Evolutionary conservation across 176 grass and related monocot genomes (phyloP), one percentile per base, ranked within the genome.

Genomic region (Triticum dicoccoides): DNA sequence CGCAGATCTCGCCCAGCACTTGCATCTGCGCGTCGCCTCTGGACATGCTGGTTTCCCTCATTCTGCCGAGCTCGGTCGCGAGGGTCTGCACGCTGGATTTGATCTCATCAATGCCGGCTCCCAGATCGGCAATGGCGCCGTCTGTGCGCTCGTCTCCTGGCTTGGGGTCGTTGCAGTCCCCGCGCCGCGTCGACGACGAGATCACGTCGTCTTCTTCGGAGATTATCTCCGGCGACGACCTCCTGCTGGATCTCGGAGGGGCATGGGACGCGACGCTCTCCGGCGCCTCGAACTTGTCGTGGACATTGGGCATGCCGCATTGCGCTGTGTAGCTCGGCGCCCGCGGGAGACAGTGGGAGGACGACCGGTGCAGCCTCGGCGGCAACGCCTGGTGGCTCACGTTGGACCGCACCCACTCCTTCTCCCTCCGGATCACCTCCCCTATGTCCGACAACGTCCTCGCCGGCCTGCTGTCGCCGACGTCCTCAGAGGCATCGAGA

Each of bases 401-500:
- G 38, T 86, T 81, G 51, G 70, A 67, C 1, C 59, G 39, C 12
- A 38, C 12, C 82, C 82, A 81, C 14, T 87, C 89, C 45, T 81
- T 73, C 52, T 87, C 81, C 76, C 38, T 62, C 5, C 59, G 3
- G 29, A 87, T 87, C 27, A 84, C 85, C 85, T 85, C 77, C 3
- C 69, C 70, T 20, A 85, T 76, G 77, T 88, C 89, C 2, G 86
- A 91, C 63, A 63, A 39, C 64, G 89, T 88, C 86, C 89, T 88
- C 70, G 18, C 52, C 20, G 82, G 85, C 30, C 85, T 76, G 1
- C 44, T 34, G 56, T 66, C 41, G 39, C 52, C 68, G 27, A 5
- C 13, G 51, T 10, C 15, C 1, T 11, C 73, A n/a, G 1, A 38
- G 62, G 5, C 15, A 13, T 88, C 70, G 77, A 82, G 33, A 21